Conservation (phyloP, 2,329 filamentous ascomycete species). For the Juglanconis sp. region DNA sequence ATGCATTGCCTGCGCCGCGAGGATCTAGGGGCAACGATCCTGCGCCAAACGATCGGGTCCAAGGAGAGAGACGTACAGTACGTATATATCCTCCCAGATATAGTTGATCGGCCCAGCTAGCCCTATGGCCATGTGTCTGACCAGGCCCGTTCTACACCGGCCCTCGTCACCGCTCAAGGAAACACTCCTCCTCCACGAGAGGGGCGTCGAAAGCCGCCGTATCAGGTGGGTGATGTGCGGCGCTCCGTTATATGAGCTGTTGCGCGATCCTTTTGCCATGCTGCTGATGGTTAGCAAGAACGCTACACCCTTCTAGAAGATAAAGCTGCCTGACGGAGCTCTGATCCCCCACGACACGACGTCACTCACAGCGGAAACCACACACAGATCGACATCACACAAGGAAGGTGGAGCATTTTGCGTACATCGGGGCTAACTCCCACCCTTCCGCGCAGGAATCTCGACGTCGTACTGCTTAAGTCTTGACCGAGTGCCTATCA, state of each 20-base stretch:
- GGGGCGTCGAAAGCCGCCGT: neutral
- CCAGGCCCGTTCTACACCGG: neutral
- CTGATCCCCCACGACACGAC: too few species aligned
- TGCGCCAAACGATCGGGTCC: neutral
- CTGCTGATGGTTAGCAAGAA: too few species aligned
- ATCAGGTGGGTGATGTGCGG: neutral
- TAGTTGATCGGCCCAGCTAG: neutral
- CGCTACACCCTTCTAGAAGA: too few species aligned
- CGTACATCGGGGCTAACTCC: neutral
- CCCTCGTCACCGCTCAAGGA: neutral
- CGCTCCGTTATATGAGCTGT: neutral
- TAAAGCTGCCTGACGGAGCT: too few species aligned
- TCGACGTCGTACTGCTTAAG: neutral
- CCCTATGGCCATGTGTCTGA: neutral
- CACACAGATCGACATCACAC: too few species aligned
- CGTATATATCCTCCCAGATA: too few species aligned
- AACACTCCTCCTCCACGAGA: neutral
- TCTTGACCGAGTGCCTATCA: neutral
- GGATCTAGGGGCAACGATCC: constrained; percentile 1
- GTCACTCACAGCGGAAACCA: too few species aligned
- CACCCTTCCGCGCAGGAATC: neutral
- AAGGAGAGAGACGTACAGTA: too few species aligned
- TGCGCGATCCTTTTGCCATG: too few species aligned
- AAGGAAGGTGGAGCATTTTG: too few species aligned
- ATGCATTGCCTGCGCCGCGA: neutral